phyloP scores from a whole-genome alignment of 371 early-diverging fungal species.

The Smittium culicis region DNA sequence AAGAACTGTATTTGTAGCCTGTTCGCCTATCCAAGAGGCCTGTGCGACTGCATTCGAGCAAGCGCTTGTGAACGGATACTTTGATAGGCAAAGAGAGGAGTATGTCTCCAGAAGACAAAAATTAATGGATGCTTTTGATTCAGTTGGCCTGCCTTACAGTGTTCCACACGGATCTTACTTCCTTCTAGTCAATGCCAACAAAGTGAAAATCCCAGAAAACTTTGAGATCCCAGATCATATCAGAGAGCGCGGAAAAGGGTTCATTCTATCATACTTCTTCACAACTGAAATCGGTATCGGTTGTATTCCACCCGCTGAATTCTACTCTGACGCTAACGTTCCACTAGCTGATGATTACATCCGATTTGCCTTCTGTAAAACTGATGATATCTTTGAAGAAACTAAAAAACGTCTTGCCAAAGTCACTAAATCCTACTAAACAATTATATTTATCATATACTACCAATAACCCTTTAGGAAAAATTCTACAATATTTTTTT shows the following conservation, averaged over 20 bases:
- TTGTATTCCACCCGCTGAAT: conserved; percentile 84
- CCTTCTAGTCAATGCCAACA: conserved; percentile 65
- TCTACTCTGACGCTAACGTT: conserved; percentile 61
- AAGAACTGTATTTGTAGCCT: conserved; percentile 75
- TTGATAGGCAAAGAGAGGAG: conserved; percentile 45
- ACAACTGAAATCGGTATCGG: conserved; percentile 82
- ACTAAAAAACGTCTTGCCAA: conserved; percentile 55
- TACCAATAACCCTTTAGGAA: no score
- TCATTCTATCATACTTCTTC: conserved; percentile 71
- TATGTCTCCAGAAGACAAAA: conserved; percentile 62
- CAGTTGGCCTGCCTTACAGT: conserved; percentile 59
- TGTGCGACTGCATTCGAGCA: conserved; percentile 61
- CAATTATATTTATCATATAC: no score
- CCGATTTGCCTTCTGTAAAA: conserved; percentile 90
- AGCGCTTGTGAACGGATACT: conserved; percentile 47
- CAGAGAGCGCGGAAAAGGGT: conserved; percentile 51
- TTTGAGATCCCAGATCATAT: conserved; percentile 49
- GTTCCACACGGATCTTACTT: conserved; percentile 90
- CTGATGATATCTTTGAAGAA: conserved; percentile 61
- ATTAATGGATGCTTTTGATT: conserved; percentile 52
- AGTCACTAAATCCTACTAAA: conserved; percentile 35
- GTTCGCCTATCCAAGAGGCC: conserved; percentile 85
- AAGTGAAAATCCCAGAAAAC: conserved; percentile 47
- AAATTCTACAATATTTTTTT: no score
- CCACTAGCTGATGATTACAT: conserved; percentile 58